Base-by-base conservation (phyloP, 352 stramenopile species). In the Globisporangium radiosum region DNA sequence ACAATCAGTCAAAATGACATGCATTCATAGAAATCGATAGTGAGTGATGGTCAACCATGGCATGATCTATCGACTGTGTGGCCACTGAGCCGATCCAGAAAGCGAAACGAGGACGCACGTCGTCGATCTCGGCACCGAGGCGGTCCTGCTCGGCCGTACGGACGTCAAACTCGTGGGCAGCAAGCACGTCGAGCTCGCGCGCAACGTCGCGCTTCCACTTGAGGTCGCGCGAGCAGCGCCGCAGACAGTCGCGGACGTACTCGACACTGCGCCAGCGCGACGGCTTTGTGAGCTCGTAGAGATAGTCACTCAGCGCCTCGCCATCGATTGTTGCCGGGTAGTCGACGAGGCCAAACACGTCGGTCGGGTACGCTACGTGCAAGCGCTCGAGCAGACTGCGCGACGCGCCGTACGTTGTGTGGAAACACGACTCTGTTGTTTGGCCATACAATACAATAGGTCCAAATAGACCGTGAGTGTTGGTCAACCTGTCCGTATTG, bases 191-290 rank as follows among this genome's bases (percentile, higher is more conserved):
- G 47, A 94, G 60, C 59, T 94, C 85, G 0, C 60, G 59, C 6
- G 76, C 69, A 5, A 94, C 74, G 39, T 89, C 76, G 42, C 69
- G 74, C 48, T 94, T 94, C 85, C 85, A 94, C 53, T 78, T 78
- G 55, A 93, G 69, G 62, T 92, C 85, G 5, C 85, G 74, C 14
- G 81, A 92, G 43, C 83, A 90, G 14, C 73, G 74, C 11, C 78
- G 69, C 54, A 94, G 56, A 64, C 76, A 90, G 54, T 91, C 78
- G 47, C 90, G 90, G 38, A 94, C 69, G 57, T 90, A 90, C 38
- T 92, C 83, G 42, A 94, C 68, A 66, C 85, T 94, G 9, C 76
- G 78, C 83, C 83, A 94, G 39, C 75, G 80, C 37, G 85, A 90
- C 17, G 73, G 71, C 5, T 55, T 73, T 11, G 77, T 76, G 19